Evolutionary conservation across 192 early-diverging fungal genomes (phyloP).

Genomic region (Polychytrium aggregatum): DNA sequence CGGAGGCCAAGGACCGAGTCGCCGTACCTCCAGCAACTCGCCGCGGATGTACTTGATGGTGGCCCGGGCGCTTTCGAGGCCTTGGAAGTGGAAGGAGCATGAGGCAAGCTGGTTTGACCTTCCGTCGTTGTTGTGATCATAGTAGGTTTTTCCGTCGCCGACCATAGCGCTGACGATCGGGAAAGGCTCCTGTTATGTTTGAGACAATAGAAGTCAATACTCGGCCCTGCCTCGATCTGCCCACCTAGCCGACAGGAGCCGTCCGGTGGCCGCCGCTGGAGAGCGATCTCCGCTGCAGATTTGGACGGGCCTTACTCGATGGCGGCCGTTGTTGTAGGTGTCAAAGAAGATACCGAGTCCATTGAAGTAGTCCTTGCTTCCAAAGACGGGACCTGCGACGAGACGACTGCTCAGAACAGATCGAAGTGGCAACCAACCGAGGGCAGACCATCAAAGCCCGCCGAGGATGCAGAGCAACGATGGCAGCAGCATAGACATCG

Average conservation of each 20-base stretch:
- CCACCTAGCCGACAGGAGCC: too few relatives aligned
- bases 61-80: constrained; percentile 41
- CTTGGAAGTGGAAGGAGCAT: constrained; percentile 63
- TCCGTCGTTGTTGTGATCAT: constrained; percentile 80
- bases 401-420: constrained; percentile 1
- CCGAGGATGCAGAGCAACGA: too few relatives aligned
- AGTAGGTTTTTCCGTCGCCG: constrained; percentile 78
- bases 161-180: constrained; percentile 90
- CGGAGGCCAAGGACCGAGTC: too few relatives aligned
- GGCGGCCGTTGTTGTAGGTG: constrained; percentile 79
- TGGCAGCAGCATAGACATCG: neutral
- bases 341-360: constrained; percentile 96
- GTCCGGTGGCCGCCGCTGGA: too few relatives aligned
- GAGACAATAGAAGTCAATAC: constrained; percentile 1
- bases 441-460: constrained; percentile 2
- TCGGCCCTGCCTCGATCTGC: constrained; percentile 6
- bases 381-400: constrained; percentile 80
- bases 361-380: constrained; percentile 71
- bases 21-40: constrained; percentile 33
- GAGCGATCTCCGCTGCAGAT: neutral
- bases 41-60: constrained; percentile 66
- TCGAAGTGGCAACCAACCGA: neutral
- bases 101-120: constrained; percentile 42
- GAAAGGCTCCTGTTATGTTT: constrained; percentile 43
- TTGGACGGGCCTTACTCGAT: constrained; percentile 20